Evolutionary conservation across 73 alveolate species (phyloP), one percentile per base, ranked within the genome.

Genomic region (Paramecium bursaria): DNA sequence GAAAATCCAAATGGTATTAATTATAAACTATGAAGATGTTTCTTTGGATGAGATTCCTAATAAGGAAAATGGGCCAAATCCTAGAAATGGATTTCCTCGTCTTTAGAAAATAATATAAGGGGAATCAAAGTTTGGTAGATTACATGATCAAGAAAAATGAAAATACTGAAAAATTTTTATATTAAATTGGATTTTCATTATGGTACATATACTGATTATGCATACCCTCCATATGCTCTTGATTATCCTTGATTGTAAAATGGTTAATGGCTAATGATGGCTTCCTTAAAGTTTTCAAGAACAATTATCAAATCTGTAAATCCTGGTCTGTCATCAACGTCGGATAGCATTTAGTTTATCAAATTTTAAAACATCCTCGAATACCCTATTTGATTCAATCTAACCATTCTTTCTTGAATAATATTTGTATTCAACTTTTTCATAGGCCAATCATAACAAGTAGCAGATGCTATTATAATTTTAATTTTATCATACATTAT

Each of bases 1-100:
- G 89, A 79, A 54, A 82, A 79, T 54, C 89, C 89, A 9, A 79
- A 79, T 79, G 89, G 89, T 79, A 51, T 33, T 76, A 11, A 39
- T 22, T 21, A 51, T 13, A 0, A 26, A 25, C 14, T 42, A 5
- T 17, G 11, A 22, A 79, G 89, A 79, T 25, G 46, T 79, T 9
- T 79, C 89, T 5, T 25, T 79, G 10, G 89, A 79, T 42, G 33
- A 79, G 21, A 31, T 54, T 35, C 89, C 89, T 49, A 79, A 79
- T 23, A 79, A 79, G 26, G 89, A 79, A 48, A 79, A 73, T 79
- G 89, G 89, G 7, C 85, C 76, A 1, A 79, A 79, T 55, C 75
- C 89, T 7, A 79, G 89, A 54, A 79, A 79, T 79, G 89, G 89
- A 22, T 79, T 79, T 39, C 89, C 89, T 9, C 51, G 54, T 6